These are phyloP conservation scores for Hsuehochloa calcarea DNA, from an alignment of 176 grass and related monocot genomes.

Conservation along the genomic window DNA sequence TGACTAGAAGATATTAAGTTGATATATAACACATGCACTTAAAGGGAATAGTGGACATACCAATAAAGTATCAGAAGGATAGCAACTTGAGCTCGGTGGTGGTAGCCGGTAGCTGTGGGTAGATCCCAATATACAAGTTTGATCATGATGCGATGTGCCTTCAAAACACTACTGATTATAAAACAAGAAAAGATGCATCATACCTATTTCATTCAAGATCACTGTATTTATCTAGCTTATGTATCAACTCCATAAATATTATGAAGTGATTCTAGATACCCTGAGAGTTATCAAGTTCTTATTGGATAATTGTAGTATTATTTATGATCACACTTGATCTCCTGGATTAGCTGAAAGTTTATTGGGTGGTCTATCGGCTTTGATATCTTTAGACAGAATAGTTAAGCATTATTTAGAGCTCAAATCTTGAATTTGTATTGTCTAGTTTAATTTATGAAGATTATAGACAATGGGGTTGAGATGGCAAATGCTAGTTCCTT, in stretches of 20 bases:
- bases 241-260: not conserved
- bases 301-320: no score
- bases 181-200: not conserved
- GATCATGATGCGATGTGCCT: not conserved
- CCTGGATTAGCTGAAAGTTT: no score
- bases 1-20: not conserved
- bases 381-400: no score
- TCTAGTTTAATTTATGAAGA: no score
- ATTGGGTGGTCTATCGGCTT: no score
- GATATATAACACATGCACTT: not conserved
- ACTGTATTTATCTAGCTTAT: not conserved
- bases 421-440: no score
- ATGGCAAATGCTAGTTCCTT: no score
- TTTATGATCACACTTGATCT: no score
- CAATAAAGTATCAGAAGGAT: not conserved
- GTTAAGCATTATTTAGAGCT: no score
- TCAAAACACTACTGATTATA: not conserved
- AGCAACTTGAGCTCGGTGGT: not conserved
- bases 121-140: not conserved
- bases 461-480: no score
- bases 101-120: not conserved
- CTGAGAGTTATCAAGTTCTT: no score
- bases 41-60: not conserved
- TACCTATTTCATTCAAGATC: not conserved
- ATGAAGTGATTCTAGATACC: not conserved